Base-by-base conservation (phyloP, 2,329 filamentous ascomycete species). In the Rutstroemia sp. region DNA sequence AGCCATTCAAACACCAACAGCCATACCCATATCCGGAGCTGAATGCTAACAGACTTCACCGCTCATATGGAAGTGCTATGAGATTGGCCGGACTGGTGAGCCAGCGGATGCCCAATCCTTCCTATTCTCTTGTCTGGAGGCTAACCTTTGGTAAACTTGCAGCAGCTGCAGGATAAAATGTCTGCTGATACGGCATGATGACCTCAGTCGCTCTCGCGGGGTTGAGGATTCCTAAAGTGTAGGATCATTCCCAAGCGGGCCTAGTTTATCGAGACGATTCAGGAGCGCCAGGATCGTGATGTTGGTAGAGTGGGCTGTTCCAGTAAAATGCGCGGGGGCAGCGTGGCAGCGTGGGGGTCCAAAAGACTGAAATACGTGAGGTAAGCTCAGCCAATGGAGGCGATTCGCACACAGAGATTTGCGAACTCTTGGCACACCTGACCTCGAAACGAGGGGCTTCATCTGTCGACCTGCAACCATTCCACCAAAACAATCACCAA, bases 181-280 rank as follows among this genome's bases (percentile, higher is more conserved):
- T 56, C 54, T 51, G 54, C 54, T 51, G 54, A 56, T 56, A 21
- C n/a, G 30, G 40, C 19, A 47, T 56, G 39, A 51, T 56, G 48
- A 52, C 48, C 40, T 52, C 48, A n/a, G 45, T 30, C 30, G 30
- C n/a, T 52, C 27, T 39, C 40, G 54, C 54, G 54, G 39, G 54
- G 54, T 47, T 40, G 30, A 40, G 21, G 16, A 50, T 48, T 23
- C 30, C 48, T 52, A n/a, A 23, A 45, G 19, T 10, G n/a, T 42
- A 51, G 49, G 53, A 55, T 42, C 14, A 25, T 44, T 51, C 14
- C 19, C 12, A 17, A 30, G 44, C 38, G n/a, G 52, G 52, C 30
- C 25, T 54, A 49, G 52, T 25, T 49, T 21, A 27, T 6, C 25
- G 12, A 30, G 2, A 48, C 27, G 19, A 48, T 54, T 12, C 30